Conservation (phyloP, 108 stramenopile genomes). For the Pseudonitzschia multistriata region DNA sequence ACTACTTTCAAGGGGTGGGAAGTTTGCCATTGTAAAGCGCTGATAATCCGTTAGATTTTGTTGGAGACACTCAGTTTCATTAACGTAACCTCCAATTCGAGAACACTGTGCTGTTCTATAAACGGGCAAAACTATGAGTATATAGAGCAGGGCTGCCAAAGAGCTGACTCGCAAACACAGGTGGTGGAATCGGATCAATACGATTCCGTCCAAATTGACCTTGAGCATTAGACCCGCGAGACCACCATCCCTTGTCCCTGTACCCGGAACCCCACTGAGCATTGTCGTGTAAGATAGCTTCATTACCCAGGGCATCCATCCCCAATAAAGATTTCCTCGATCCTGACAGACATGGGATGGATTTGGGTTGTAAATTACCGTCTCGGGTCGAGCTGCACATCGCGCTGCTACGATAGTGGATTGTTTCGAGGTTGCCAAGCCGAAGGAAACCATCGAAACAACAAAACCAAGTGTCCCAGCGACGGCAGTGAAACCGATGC, state of each 20-base stretch:
- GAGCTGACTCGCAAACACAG: constrained; percentile 59
- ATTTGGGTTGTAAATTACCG: constrained; percentile 65
- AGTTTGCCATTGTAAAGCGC: constrained; percentile 70
- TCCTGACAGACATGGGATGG: constrained; percentile 40
- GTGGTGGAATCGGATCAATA: constrained; percentile 79
- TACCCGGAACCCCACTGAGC: constrained; percentile 76
- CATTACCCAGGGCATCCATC: constrained; percentile 74
- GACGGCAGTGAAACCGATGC: constrained; percentile 20
- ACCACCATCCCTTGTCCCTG: constrained; percentile 74
- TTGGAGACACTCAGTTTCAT: constrained; percentile 8
- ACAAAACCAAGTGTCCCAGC: constrained; percentile 18
- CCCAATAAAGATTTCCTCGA: constrained; percentile 62
- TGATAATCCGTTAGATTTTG: constrained; percentile 72
- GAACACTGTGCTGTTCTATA: constrained; percentile 56
- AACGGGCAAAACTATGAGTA: constrained; percentile 63
- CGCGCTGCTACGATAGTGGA: constrained; percentile 61
- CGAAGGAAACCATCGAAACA: constrained; percentile 53
- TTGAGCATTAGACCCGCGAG: constrained; percentile 60
- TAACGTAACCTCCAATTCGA: constrained; percentile 2
- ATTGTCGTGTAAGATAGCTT: constrained; percentile 61
- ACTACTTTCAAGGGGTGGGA: constrained; percentile 23
- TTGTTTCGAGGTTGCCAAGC: constrained; percentile 43
- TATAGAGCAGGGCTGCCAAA: constrained; percentile 53
- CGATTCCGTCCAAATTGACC: constrained; percentile 82
- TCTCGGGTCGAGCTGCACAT: constrained; percentile 58